Base-by-base conservation (phyloP, 2,329 filamentous ascomycete genomes). In the Claviceps spartinae region DNA sequence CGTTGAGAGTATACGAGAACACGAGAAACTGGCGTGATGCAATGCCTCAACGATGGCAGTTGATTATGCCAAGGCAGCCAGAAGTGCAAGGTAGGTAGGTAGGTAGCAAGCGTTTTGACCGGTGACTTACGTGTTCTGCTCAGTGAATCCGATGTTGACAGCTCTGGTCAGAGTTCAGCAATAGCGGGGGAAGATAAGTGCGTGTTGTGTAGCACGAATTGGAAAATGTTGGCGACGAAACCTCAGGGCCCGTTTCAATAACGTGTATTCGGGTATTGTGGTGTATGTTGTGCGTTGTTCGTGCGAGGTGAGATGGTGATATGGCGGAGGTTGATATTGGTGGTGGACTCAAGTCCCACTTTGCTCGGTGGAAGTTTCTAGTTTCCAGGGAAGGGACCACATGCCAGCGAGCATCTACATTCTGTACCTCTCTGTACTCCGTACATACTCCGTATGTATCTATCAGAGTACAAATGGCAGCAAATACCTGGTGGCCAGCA, bases 291-390 rank as follows among this genome's bases (percentile, higher is more conserved):
- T 47, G 26, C 9, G 26, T 11, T 44, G 42, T 44, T 44, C 18
- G 20, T 22, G 45, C 16, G 34, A 41, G 22, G 36, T 26, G 20
- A 30, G 45, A 30, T 24, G 30, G 11, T 14, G 24, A n/a, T 26
- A n/a, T 26, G 45, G n/a, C 2, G 45, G 20, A 8, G 45, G 4
- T 14, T 14, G 30, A 37, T 14, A 4, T 38, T 43, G 52, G 49
- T 51, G 49, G 49, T 49, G 52, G 26, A 43, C 24, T 20, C n/a
- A 13, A 44, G 22, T 22, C 9, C 30, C 20, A 44, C 42, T 22
- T 24, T 18, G 13, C 11, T n/a, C 44, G 53, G 52, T 59, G 56
- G 58, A 59, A 59, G 54, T 54, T 56, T 56, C 56, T 60, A 59
- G 57, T 54, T 55, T 13, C 22, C 18, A 22, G 20, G 20, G 20